Evolutionary conservation across 2,329 filamentous ascomycete species (phyloP).

Genomic region (Tolypocladium ovalisporum): DNA sequence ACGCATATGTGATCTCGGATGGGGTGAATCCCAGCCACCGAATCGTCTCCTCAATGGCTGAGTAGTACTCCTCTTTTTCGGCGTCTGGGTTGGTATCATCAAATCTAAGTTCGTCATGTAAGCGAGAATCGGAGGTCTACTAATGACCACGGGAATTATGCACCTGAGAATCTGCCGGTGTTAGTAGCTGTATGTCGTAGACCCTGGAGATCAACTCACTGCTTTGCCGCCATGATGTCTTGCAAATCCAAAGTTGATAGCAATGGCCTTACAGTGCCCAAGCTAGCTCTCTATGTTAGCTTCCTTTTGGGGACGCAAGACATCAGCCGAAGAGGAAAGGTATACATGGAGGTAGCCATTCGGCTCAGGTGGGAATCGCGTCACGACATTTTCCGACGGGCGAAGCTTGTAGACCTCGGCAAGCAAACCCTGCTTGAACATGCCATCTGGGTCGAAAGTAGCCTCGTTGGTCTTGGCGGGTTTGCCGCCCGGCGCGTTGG

Average conservation of each 20-base stretch:
- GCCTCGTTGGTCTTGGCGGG: slow-evolving; percentile 22
- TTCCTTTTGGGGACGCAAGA: too few species aligned
- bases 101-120: slow-evolving; percentile 37
- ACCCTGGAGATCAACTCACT: neutral
- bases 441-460: slow-evolving; percentile 43
- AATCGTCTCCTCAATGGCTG: slow-evolving; percentile 79
- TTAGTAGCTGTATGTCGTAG: neutral
- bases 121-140: too few species aligned
- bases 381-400: slow-evolving; percentile 51
- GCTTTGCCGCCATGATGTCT: slow-evolving; percentile 59
- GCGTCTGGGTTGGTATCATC: slow-evolving; percentile 95
- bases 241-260: slow-evolving; percentile 93
- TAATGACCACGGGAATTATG: too few species aligned
- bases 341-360: slow-evolving; percentile 73
- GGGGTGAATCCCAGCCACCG: slow-evolving; percentile 57
- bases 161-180: neutral
- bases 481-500: neutral
- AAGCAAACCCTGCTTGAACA: slow-evolving; percentile 75
- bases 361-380: slow-evolving; percentile 74
- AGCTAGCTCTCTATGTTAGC: slow-evolving; percentile 28
- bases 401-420: slow-evolving; percentile 59
- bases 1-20: slow-evolving; percentile 61
- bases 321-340: too few species aligned
- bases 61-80: slow-evolving; percentile 83
- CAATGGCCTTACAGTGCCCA: slow-evolving; percentile 93